Base-by-base conservation (phyloP, 1,284 basidiomycete species). In the Cryptococcus sp. region DNA sequence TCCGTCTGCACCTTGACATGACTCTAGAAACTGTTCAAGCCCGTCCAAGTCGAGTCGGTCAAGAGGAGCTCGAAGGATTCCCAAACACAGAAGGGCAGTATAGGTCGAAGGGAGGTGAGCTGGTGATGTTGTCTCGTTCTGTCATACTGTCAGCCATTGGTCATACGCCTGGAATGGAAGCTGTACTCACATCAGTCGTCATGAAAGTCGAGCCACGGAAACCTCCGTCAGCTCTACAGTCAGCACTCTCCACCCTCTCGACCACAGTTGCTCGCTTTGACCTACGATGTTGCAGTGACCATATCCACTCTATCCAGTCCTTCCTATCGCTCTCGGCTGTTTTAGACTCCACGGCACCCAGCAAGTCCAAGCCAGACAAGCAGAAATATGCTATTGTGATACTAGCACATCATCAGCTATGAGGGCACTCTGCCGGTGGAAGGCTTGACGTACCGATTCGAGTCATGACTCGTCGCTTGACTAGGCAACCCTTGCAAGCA, bases 41-140 rank as follows among this genome's bases (percentile, higher is more conserved):
- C 83, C 86, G 2, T 69, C 34, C 38, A 82, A 76, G 62, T 94
- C 80, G 18, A 94, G 75, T 41, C 74, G 72, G 37, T 77, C 70
- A 56, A 90, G 83, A 56, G 87, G 82, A 59, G 91, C 88, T n/a
- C 85, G 78, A 6, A 95, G 78, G 52, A 94, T 84, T 0, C 85
- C 82, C 4, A 95, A 81, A 0, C 81, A 79, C 2, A 92, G 73
- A 3, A 95, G 68, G 0, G 90, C 87, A 0, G 89, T 88, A 64
- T 95, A 95, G 7, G 91, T 91, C 79, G 90, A 87, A 50, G 93
- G 89, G n/a, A 94, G 75, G 67, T 94, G 86, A 0, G 87, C 84
- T 4, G 80, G 78, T 53, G 87, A 80, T 56, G 80, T 77, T 43
- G 78, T 73, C 4, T 73, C 71, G 62, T 50, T 71, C 67, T 75